Evolutionary conservation across 1,139 yeast genomes (phyloP).

Genomic region (Martiniozyma asiatica): DNA sequence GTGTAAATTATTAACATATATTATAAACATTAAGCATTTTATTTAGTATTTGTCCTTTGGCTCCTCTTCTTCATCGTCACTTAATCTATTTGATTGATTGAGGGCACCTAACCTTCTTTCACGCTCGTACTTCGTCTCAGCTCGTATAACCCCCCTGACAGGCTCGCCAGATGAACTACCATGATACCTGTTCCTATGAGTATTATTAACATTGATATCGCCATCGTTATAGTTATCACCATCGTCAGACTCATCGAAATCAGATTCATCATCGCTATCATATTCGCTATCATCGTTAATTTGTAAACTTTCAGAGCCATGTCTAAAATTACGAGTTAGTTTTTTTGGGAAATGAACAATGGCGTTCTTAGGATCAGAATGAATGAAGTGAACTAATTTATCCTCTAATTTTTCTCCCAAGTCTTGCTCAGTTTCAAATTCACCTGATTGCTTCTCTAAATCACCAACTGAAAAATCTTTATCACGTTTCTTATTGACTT

Average conservation of each 20-base stretch:
- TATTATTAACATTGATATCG: conserved; percentile 1
- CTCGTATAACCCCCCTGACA: background rate
- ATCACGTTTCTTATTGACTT: no score
- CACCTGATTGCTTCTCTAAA: no score
- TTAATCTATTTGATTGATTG: conserved; percentile 38
- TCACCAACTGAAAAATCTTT: no score
- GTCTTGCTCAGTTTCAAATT: no score
- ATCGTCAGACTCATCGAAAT: conserved; percentile 7
- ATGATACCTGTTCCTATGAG: no score
- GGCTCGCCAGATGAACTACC: background rate
- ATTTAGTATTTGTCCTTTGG: conserved; percentile 8
- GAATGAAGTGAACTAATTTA: conserved; percentile 16
- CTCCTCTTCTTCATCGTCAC: conserved; percentile 47
- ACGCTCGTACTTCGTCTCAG: conserved; percentile 38
- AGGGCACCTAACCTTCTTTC: conserved; percentile 73
- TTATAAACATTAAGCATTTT: background rate
- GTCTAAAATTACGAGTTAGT: conserved; percentile 5
- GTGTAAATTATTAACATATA: background rate
- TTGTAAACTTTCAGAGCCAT: background rate
- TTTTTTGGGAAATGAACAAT: no score
- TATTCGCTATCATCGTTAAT: conserved; percentile 7
- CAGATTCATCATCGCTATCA: conserved; percentile 6
- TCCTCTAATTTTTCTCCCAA: conserved; percentile 12
- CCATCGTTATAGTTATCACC: conserved; percentile 5
- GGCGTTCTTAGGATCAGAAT: conserved; percentile 15